Evolutionary conservation across 2,329 filamentous ascomycete genomes (phyloP).

Genomic region (Phyllosticta citrichinensis): DNA sequence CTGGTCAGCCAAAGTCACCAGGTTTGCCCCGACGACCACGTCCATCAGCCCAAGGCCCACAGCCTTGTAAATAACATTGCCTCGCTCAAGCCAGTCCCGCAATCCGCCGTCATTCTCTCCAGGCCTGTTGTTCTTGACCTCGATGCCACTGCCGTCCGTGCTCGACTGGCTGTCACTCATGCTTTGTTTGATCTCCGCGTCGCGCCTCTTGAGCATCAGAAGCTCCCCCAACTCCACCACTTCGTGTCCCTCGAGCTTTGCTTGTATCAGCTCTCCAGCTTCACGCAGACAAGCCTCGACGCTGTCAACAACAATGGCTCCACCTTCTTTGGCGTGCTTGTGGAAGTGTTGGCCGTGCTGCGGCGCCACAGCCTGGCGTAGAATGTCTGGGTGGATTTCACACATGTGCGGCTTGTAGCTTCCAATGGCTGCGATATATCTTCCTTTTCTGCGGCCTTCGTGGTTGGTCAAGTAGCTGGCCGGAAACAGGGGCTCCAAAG

Average conservation of each 20-base stretch:
- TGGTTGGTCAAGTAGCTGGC: constrained; percentile 59
- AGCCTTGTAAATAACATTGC: constrained; percentile 61
- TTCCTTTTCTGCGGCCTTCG: constrained; percentile 58
- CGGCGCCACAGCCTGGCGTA: constrained; percentile 52
- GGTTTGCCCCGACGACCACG: constrained; percentile 49
- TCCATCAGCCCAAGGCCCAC: constrained; percentile 62
- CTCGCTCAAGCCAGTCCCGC: constrained; percentile 50
- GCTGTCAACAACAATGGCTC: constrained; percentile 55
- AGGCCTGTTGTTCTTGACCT: constrained; percentile 15
- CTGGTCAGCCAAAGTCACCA: constrained; percentile 47
- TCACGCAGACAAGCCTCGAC: constrained; percentile 71
- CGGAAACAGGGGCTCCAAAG: constrained; percentile 65
- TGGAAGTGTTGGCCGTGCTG: constrained; percentile 53
- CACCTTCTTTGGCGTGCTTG: constrained; percentile 49
- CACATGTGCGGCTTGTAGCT: constrained; percentile 65
- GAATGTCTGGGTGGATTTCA: constrained; percentile 68
- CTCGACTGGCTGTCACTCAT: constrained; percentile 22
- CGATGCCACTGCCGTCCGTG: constrained; percentile 16
- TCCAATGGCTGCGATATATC: constrained; percentile 64
- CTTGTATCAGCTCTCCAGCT: constrained; percentile 77
- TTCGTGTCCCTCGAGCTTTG: constrained; percentile 60
- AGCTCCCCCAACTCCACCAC: constrained; percentile 84
- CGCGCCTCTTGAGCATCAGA: constrained; percentile 49
- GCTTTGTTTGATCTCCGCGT: constrained; percentile 30
- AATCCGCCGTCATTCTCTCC: constrained; percentile 30